Base-by-base conservation (phyloP, 768 basidiomycete genomes). In the Termitomyces sp. region DNA sequence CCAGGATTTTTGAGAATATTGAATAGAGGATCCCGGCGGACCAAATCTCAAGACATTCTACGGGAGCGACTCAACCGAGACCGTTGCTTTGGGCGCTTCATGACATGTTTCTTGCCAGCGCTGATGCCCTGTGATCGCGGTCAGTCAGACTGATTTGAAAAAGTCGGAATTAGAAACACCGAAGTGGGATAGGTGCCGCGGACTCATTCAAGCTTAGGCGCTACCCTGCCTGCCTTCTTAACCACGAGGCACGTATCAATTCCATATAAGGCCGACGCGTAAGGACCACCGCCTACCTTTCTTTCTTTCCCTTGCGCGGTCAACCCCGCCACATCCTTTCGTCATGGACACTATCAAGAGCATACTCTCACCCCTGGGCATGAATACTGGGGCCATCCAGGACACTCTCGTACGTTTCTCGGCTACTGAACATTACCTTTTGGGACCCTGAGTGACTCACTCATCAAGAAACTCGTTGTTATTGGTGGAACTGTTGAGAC, bases 401-500 rank as follows among this genome's bases (percentile, higher is more conserved):
- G 90, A 92, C 62, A 92, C 90, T 40, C 75, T 92, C 41, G 90
- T 90, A 68, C 51, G 79, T 69, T 35, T 50, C 51, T 17, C 28
- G 10, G 21, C 31, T 23, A 9, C 17, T n/a, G 11, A 23, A 52
- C 43, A 12, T 45, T 30, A 47, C 14, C 44, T 21, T 21, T 31
- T 14, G 33, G 43, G 30, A 47, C 55, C 57, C 57, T 35, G 44
- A 55, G 52, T 63, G 40, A 64, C 56, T 57, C 17, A 60, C 31
- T 46, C 28, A 42, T 30, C 3, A 62, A 91, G 91, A 92, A 91
- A 88, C 79, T 91, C 26, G 91, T 94, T 35, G 91, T 94, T 64
- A 88, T 94, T 66, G 91, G 91, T 23, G 91, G 91, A 1, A 92
- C 91, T 0, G 87, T 93, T 21, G 91, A 93, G 68, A 92, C 90